Evolutionary conservation across 495 filamentous ascomycete species (phyloP).

Genomic region (Haplographium delicatum): DNA sequence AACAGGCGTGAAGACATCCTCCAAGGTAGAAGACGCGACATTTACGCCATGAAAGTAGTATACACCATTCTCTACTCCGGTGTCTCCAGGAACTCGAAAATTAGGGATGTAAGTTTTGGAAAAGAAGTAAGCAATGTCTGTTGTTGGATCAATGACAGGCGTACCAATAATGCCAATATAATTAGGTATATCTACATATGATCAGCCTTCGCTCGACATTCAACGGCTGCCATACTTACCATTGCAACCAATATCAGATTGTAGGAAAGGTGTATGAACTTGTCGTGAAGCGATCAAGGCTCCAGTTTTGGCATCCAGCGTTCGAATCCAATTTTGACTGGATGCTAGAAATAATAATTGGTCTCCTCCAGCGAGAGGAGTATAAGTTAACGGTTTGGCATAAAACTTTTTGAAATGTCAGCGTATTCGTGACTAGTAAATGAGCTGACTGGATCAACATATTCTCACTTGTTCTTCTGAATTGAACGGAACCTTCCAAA

Average conservation of each 20-base stretch:
- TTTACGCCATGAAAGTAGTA: conserved; percentile 36
- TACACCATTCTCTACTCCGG: conserved; percentile 16
- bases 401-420: conserved; percentile 29
- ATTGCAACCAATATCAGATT: conserved; percentile 25
- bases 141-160: conserved; percentile 42
- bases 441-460: no score
- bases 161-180: conserved; percentile 42
- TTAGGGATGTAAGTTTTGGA: conserved; percentile 27
- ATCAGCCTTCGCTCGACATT: conserved; percentile 30
- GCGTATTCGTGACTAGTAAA: no score
- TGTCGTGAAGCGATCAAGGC: conserved; percentile 35
- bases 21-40: conserved; percentile 28
- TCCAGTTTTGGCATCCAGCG: conserved; percentile 41
- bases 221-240: background rate
- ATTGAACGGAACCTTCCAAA: conserved; percentile 29
- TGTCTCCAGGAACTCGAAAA: conserved; percentile 11
- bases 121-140: conserved; percentile 37
- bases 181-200: conserved; percentile 40
- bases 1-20: conserved; percentile 34
- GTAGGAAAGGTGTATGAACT: conserved; percentile 40
- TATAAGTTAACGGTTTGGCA: conserved; percentile 43
- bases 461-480: conserved; percentile 24
- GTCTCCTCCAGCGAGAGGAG: conserved; percentile 29
- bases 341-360: conserved; percentile 44
- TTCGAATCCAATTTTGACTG: conserved; percentile 41